Evolutionary conservation across 73 alveolate species (phyloP), one percentile per base, ranked within the genome.

Genomic region (Durusdinium trenchii): DNA sequence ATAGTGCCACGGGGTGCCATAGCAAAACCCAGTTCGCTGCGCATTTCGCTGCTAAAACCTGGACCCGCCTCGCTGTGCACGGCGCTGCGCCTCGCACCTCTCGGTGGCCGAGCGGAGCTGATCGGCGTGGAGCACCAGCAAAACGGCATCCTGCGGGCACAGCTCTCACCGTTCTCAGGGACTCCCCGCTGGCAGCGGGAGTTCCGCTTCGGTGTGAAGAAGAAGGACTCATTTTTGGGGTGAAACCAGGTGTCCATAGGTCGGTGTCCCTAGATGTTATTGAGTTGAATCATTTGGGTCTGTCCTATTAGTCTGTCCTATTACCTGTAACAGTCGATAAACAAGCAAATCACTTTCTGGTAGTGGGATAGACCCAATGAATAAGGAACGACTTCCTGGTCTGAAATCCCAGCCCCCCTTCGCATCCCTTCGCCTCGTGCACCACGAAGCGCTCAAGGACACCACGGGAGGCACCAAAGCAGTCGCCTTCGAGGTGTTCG

Each of bases 401-500:
- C 50, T 6, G 20, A 51, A 10, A 36, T 73, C 7, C 6, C n/a
- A 73, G 51, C 23, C 20, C 40, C 52, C 28, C 14, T n/a, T 40
- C 0, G 28, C 40, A 73, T 73, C 45, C 35, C 40, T 73, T 75
- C 52, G 36, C 94, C 94, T 84, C 76, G n/a, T 84, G 94, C 16
- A 52, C 94, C 75, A 84, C 76, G 54, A 28, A 81, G 67, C 71
- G 67, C 26, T 18, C 26, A 32, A 67, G 86, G 40, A 38, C 73
- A 36, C 43, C 71, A n/a, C 86, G 46, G 54, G 83, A 48, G 45
- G 52, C 84, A 18, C 89, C 98, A 48, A 91, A 91, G 90, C 81
- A 42, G 78, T 91, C 98, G 23, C 98, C 98, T 89, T 91, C 98
- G 57, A 20, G 47, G 78, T 67, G 47, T 46, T 91, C 98, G 57